These are phyloP conservation scores for Fusarium haematococcum DNA, from an alignment of 2,329 filamentous ascomycete genomes.

Conservation along the genomic window DNA sequence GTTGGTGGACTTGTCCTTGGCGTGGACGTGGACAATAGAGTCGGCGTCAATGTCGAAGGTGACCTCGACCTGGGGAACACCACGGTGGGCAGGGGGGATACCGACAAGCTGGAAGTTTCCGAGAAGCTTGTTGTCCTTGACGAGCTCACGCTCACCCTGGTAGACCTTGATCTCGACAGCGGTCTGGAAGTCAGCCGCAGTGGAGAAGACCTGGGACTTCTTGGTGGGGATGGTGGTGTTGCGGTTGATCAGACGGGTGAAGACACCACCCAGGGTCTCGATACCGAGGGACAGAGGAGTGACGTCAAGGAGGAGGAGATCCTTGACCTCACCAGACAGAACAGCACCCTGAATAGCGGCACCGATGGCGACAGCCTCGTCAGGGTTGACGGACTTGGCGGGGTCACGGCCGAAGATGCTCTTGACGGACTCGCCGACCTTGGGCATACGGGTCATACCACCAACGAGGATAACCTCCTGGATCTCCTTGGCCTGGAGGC, in stretches of 20 bases:
- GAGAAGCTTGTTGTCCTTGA: conserved; percentile 97
- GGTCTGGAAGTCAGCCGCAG: conserved; percentile 97
- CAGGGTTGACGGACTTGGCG: conserved; percentile 98
- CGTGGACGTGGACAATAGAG: conserved; percentile 96
- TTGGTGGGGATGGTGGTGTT: conserved; percentile 99
- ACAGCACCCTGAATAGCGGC: conserved; percentile 97
- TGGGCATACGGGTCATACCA: conserved; percentile 99
- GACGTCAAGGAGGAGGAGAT: conserved; percentile 94
- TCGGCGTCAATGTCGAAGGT: conserved; percentile 99
- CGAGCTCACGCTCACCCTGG: conserved; percentile 99
- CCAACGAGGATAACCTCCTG: conserved; percentile 98
- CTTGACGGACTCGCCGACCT: conserved; percentile 97
- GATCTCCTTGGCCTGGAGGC: conserved; percentile 90
- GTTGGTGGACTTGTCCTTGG: conserved; percentile 99
- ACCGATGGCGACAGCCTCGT: conserved; percentile 98
- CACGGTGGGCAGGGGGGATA: conserved; percentile 94
- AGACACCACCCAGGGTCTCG: conserved; percentile 97
- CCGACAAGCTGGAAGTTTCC: conserved; percentile 99
- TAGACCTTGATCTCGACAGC: conserved; percentile 99
- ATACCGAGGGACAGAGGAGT: conserved; percentile 97
- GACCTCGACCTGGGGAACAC: conserved; percentile 96
- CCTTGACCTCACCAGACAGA: conserved; percentile 95
- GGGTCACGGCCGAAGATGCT: conserved; percentile 95
- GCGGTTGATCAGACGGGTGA: conserved; percentile 97
- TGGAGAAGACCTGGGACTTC: conserved; percentile 99